Base-by-base conservation (phyloP, 176 grass and related monocot species). In the Raddia guianensis region DNA sequence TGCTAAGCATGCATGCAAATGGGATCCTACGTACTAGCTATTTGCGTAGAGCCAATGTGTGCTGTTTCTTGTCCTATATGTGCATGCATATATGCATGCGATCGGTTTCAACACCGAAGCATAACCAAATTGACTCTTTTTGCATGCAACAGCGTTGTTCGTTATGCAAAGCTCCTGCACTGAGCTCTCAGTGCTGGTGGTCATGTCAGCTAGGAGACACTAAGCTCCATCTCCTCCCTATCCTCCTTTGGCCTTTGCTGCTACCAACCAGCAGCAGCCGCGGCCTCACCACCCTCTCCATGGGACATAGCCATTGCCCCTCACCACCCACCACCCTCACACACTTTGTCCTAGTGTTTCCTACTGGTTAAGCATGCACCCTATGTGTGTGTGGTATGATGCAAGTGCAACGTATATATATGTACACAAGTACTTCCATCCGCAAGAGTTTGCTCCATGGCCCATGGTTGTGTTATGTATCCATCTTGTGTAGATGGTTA, bases 151-250 rank as follows among this genome's bases (percentile, higher is more conserved):
- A 75, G 68, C 68, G 74, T 68, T 88, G 70, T 69, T 68, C 76
- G 80, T 84, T 8, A 46, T 34, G 14, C 45, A 8, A 40, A 68
- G 53, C 19, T 20, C 76, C 71, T 45, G 77, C 77, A 85, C 77
- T 66, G 64, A 85, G 82, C 65, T 80, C 65, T 81, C 66, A 58
- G 72, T 89, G 82, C 37, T 70, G 70, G 54, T 70, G 32, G 49
- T 71, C 77, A 40, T 71, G 49, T 89, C 82, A 82, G 58, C 82
- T 71, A 81, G 57, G 49, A 85, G 66, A 85, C 82, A 85, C 77
- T 56, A 85, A 72, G 65, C 18, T 76, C 76, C 82, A 65, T 76
- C 53, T 46, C 35, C n/a, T 80, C 54, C 71, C 76, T 42, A 11
- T 70, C 84, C 65, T 89, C 65, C 57, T 71, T 85, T 20, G 42